phyloP scores from a whole-genome alignment of 495 filamentous ascomycete genomes.

The Annulohypoxylon maeteangense region DNA sequence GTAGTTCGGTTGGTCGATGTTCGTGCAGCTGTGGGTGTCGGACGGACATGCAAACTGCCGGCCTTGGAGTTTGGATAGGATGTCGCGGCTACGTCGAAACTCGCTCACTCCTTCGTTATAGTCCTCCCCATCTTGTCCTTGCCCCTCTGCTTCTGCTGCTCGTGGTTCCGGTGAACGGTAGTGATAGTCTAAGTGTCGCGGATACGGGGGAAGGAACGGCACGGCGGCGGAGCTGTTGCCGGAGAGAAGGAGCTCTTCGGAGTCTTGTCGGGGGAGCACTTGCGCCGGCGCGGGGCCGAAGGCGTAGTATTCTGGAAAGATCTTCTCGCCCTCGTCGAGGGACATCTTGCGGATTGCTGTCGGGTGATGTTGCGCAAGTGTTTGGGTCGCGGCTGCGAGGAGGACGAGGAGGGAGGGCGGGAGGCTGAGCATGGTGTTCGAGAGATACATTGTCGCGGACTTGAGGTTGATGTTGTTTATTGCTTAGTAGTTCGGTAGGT shows the following conservation, averaged over 20 bases:
- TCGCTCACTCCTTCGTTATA: slow-evolving; percentile 33
- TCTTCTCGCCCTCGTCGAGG: slow-evolving; percentile 84
- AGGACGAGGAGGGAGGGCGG: slow-evolving; percentile 64
- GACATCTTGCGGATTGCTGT: slow-evolving; percentile 77
- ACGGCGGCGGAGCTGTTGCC: slow-evolving; percentile 47
- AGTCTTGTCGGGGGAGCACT: slow-evolving; percentile 31
- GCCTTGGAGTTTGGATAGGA: slow-evolving; percentile 52
- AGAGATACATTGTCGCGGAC: slow-evolving; percentile 53
- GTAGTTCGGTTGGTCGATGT: slow-evolving; percentile 75
- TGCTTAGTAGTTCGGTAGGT: not conserved
- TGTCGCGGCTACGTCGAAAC: slow-evolving; percentile 50
- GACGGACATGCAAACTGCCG: slow-evolving; percentile 78
- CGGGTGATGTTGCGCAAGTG: slow-evolving; percentile 51
- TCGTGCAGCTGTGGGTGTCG: slow-evolving; percentile 72
- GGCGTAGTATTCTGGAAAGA: slow-evolving; percentile 71
- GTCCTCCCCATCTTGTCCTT: not conserved
- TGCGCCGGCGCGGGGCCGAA: slow-evolving; percentile 48
- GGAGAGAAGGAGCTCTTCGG: slow-evolving; percentile 39
- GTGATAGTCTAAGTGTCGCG: slow-evolving; percentile 42
- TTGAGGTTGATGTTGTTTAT: not conserved
- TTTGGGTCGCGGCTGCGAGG: slow-evolving; percentile 50
- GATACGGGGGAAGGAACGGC: slow-evolving; percentile 52
- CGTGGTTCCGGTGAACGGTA: not conserved
- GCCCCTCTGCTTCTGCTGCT: too few species aligned
- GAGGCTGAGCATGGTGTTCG: slow-evolving; percentile 51